Conservation (phyloP, 139 green algal species). For the Chlamydomonas incerta region DNA sequence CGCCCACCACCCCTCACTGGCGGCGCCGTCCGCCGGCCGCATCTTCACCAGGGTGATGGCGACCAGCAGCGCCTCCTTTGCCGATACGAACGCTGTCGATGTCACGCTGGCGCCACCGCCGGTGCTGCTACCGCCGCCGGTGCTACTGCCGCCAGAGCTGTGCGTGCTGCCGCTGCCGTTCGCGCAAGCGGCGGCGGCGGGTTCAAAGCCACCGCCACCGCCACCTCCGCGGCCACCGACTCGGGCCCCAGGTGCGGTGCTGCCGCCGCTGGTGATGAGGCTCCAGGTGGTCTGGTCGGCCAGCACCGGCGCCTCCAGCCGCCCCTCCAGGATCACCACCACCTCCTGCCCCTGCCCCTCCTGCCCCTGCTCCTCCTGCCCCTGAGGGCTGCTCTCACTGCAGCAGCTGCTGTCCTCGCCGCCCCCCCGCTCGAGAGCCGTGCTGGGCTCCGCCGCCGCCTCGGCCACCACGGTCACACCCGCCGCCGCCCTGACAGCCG, state of each 20-base stretch:
- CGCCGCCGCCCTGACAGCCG: too few relatives aligned
- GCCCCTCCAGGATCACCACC: constrained; percentile 73
- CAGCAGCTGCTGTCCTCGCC: too few relatives aligned
- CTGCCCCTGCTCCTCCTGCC: background rate
- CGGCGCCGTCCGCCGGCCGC: background rate
- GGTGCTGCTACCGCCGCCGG: background rate
- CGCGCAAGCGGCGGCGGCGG: background rate
- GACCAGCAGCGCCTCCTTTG: background rate
- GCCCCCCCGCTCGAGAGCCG: background rate
- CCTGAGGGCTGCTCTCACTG: too few relatives aligned
- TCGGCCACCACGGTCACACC: too few relatives aligned
- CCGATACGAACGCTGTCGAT: background rate
- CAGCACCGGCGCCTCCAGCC: constrained; percentile 74
- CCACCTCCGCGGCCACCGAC: too few relatives aligned
- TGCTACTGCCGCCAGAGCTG: background rate
- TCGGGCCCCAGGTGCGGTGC: too few relatives aligned
- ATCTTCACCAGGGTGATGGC: constrained; percentile 9
- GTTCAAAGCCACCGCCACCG: too few relatives aligned
- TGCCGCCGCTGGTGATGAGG: too few relatives aligned
- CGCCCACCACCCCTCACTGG: constrained; percentile 18
- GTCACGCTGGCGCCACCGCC: background rate
- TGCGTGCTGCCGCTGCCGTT: too few relatives aligned
- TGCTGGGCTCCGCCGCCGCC: constrained; percentile 36
- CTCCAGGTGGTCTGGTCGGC: constrained; percentile 64
- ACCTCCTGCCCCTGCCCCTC: background rate